Conservation (phyloP, 129 eudicot genomes). For the Deinandra increscens region DNA sequence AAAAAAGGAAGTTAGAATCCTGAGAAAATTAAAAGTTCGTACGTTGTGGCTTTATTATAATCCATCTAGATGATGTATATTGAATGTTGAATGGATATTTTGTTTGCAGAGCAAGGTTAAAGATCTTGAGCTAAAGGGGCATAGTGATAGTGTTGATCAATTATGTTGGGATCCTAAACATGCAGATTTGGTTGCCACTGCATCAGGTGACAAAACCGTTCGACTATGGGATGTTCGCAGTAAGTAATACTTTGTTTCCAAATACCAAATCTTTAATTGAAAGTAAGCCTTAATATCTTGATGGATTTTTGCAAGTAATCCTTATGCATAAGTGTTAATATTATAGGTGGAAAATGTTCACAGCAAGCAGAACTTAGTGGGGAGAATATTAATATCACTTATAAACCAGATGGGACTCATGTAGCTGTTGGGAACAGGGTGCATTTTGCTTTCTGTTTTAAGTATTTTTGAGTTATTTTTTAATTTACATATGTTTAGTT, state of each 20-base stretch:
- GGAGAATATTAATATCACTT: constrained; percentile 94
- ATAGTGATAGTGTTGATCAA: constrained; percentile 96
- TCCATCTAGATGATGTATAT: background rate
- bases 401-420: constrained; percentile 90
- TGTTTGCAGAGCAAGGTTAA: constrained; percentile 80
- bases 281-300: constrained; percentile 6
- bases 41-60: background rate
- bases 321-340: constrained; percentile 7
- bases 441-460: background rate
- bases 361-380: constrained; percentile 97
- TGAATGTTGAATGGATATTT: constrained; percentile 6
- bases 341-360: constrained; percentile 90
- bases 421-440: constrained; percentile 99
- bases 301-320: constrained; percentile 5
- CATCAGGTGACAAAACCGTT: constrained; percentile 97
- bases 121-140: constrained; percentile 89
- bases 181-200: constrained; percentile 93
- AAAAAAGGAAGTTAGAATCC: background rate
- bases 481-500: constrained; percentile 4
- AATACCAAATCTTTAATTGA: background rate
- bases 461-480: background rate
- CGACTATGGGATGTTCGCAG: constrained; percentile 99
- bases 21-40: background rate
- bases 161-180: constrained; percentile 99
- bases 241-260: constrained; percentile 37